Percentiles rank a stretch among this genome's conserved stretches.
Evolutionary conservation across 768 basidiomycete species (phyloP).

Genomic region (Phallus indusiatus): DNA sequence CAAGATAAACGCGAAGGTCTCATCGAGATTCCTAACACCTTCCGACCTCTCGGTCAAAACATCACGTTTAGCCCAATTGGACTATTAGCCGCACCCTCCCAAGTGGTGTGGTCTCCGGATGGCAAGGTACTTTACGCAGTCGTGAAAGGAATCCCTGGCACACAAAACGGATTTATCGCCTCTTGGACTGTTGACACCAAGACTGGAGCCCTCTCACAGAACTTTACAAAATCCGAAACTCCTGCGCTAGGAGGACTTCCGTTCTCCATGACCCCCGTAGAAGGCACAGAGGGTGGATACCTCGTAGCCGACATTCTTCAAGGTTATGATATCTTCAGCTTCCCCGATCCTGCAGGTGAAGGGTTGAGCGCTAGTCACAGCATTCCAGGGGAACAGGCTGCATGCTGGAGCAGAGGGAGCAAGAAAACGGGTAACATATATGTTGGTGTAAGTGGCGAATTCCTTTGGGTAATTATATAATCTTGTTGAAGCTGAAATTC

Average conservation of each 20-base stretch:
- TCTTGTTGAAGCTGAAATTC: no score
- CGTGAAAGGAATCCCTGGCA: constrained; percentile 38
- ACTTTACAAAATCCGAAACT: constrained; percentile 29
- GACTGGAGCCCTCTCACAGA: constrained; percentile 31
- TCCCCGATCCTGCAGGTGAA: constrained; percentile 12
- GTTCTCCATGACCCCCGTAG: constrained; percentile 33
- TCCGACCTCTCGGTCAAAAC: constrained; percentile 34
- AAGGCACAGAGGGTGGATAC: constrained; percentile 21
- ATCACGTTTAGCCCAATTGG: constrained; percentile 45
- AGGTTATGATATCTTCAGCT: constrained; percentile 23
- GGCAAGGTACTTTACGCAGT: constrained; percentile 35
- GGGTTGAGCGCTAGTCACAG: constrained; percentile 5
- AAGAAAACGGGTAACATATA: constrained; percentile 24
- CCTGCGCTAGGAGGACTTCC: constrained; percentile 31
- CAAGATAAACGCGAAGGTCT: constrained; percentile 35
- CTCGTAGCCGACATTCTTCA: constrained; percentile 20
- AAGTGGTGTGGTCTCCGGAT: constrained; percentile 39
- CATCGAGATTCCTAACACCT: constrained; percentile 29
- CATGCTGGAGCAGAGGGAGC: constrained; percentile 23
- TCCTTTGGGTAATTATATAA: background rate
- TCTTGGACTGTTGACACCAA: constrained; percentile 36
- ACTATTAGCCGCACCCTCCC: constrained; percentile 34
- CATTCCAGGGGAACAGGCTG: constrained; percentile 21
- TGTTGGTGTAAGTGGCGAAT: constrained; percentile 14
- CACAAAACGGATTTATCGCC: constrained; percentile 37